A percentile compares a stretch with the other conserved stretches of the same genome.
These are phyloP conservation scores for Dendrobium catenatum DNA, from an alignment of 106 monocot genomes.

Conservation along the genomic window DNA sequence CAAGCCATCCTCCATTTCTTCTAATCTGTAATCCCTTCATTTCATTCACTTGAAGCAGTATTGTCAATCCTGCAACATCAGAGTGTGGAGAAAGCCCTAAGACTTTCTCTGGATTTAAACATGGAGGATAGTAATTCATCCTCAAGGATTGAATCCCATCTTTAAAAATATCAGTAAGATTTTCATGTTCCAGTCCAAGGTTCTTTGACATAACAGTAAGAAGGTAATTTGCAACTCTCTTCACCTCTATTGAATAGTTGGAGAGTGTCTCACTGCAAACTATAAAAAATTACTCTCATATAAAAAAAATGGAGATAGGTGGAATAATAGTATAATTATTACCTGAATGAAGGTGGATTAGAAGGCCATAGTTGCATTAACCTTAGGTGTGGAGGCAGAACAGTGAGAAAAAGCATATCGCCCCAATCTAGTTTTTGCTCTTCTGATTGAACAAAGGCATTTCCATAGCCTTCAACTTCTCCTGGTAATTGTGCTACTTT, in stretches of 20 bases:
- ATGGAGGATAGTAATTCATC: conserved; percentile 35
- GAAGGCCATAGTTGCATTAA: conserved; percentile 27
- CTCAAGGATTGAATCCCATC: conserved; percentile 12
- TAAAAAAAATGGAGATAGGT: neutral
- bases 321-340: neutral
- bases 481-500: conserved; percentile 14
- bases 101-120: conserved; percentile 12
- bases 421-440: conserved; percentile 46
- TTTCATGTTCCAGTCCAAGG: conserved; percentile 7
- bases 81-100: conserved; percentile 31
- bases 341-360: conserved; percentile 9
- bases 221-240: conserved; percentile 10
- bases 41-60: conserved; percentile 25
- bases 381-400: conserved; percentile 15
- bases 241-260: conserved; percentile 14
- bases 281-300: no score
- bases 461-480: conserved; percentile 32
- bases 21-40: conserved; percentile 23
- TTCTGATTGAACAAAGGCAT: conserved; percentile 22
- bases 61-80: conserved; percentile 15
- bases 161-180: neutral
- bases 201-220: conserved; percentile 16
- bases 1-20: conserved; percentile 19
- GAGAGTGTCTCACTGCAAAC: conserved; percentile 15
- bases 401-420: conserved; percentile 25